phyloP scores from a whole-genome alignment of 2,329 filamentous ascomycete genomes.

The Phaeosphaeriaceae sp. region DNA sequence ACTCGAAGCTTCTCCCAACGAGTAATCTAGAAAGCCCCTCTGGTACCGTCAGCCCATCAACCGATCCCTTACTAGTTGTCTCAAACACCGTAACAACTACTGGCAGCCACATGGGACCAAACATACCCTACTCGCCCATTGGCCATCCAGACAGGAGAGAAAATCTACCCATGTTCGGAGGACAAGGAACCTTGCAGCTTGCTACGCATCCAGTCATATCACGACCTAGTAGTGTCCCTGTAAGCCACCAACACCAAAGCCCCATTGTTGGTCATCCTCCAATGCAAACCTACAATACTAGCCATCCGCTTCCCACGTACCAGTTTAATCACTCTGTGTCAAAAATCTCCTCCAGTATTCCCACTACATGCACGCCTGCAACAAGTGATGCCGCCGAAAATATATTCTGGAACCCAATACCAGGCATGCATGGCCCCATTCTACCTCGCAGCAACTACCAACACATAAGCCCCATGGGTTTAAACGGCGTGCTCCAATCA shows the following conservation, averaged over 20 bases:
- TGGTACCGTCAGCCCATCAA: conserved; percentile 26
- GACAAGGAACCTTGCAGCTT: conserved; percentile 18
- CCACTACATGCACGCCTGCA: conserved; percentile 19
- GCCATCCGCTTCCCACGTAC: conserved; percentile 18
- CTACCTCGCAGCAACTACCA: conserved; percentile 33
- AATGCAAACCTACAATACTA: conserved; percentile 17
- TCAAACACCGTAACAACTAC: conserved; percentile 19
- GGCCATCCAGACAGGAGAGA: conserved; percentile 24
- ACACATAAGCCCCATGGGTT: conserved; percentile 42
- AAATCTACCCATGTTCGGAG: conserved; percentile 41
- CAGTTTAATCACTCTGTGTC: conserved; percentile 25
- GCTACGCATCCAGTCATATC: conserved; percentile 23
- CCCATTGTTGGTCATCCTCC: conserved; percentile 17
- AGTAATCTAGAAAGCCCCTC: conserved; percentile 11
- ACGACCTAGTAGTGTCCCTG: conserved; percentile 19
- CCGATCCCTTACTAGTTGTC: conserved; percentile 24
- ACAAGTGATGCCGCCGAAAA: conserved; percentile 23
- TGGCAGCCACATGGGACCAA: conserved; percentile 14
- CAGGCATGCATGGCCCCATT: conserved; percentile 48
- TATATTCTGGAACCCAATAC: conserved; percentile 49
- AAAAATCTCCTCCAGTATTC: conserved; percentile 12
- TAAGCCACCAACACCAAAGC: conserved; percentile 21
- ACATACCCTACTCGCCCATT: conserved; percentile 4
- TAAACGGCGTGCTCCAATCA: conserved; percentile 40
- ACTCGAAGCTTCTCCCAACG: conserved; percentile 33